A percentile compares a stretch with the other conserved stretches of the same genome.
Conservation (phyloP, 1,284 basidiomycete species). For the Ganoderma multipileum region DNA sequence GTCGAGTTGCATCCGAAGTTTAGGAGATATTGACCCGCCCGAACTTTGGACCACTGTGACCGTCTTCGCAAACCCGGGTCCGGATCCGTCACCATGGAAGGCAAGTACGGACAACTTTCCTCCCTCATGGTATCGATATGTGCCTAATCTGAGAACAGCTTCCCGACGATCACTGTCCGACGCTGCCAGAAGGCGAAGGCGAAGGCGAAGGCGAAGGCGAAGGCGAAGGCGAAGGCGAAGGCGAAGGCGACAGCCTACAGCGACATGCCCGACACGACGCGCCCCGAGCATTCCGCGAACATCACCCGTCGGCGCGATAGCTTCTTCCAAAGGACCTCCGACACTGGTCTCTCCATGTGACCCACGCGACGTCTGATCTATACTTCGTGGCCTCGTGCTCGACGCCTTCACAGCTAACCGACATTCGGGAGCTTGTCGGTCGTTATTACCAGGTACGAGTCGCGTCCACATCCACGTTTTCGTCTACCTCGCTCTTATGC, state of each 20-base stretch:
- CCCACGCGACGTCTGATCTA: not conserved
- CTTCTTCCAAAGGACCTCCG: not conserved
- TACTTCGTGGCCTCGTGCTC: not conserved
- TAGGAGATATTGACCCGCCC: slow-evolving; percentile 20
- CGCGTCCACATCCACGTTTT: not conserved
- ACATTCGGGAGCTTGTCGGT: slow-evolving; percentile 19
- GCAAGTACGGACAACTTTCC: too few species aligned
- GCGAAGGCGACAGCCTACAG: not conserved
- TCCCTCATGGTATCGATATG: not conserved
- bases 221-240: not conserved
- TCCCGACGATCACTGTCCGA: not conserved
- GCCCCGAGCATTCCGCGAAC: slow-evolving; percentile 30
- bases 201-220: too few species aligned
- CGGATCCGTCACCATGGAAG: not conserved
- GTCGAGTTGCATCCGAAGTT: slow-evolving; percentile 11
- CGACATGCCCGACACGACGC: not conserved
- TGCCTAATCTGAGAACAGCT: not conserved
- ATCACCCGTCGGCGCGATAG: slow-evolving; percentile 23
- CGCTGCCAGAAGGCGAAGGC: not conserved
- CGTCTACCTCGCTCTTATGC: not conserved
- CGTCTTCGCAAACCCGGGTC: not conserved
- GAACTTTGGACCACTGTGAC: not conserved
- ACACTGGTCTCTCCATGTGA: slow-evolving; percentile 3
- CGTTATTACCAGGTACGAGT: slow-evolving; percentile 9
- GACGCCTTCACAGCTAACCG: not conserved